Percentiles rank a stretch among this genome's conserved stretches.
These are phyloP conservation scores for Paraphoma sp. DNA, from an alignment of 2,329 filamentous ascomycete species.

Conservation along the genomic window DNA sequence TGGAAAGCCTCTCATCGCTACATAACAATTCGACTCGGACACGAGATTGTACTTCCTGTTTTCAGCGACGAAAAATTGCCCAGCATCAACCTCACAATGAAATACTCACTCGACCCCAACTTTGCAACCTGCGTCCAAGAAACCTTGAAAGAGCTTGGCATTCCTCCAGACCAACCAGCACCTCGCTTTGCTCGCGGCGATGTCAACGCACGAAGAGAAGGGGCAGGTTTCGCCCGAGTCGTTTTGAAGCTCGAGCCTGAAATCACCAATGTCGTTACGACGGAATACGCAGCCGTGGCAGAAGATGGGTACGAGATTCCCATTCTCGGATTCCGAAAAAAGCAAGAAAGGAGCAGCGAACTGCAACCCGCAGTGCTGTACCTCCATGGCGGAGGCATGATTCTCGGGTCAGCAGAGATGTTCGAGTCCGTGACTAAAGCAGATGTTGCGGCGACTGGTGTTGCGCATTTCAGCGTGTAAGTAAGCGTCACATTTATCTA, in stretches of 20 bases:
- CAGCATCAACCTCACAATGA: neutral
- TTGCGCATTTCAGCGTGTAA: slow-evolving; percentile 8
- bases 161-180: neutral
- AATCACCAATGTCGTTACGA: neutral
- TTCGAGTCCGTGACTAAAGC: slow-evolving; percentile 16
- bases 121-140: neutral
- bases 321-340: neutral
- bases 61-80: too few species aligned
- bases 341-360: neutral
- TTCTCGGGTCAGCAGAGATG: slow-evolving; percentile 26
- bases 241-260: neutral
- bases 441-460: slow-evolving; percentile 36
- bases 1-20: too few species aligned
- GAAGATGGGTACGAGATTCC: neutral
- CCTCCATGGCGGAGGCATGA: slow-evolving; percentile 51
- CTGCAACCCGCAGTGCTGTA: neutral
- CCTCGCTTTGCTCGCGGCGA: neutral
- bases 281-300: neutral
- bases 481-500: neutral
- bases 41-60: too few species aligned
- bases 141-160: neutral
- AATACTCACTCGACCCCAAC: neutral
- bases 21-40: too few species aligned
- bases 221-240: neutral
- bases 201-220: neutral